A percentile compares a stretch with the other conserved stretches of the same genome.
phyloP scores from a whole-genome alignment of 192 early-diverging fungal species.

The Coemansia sp. region DNA sequence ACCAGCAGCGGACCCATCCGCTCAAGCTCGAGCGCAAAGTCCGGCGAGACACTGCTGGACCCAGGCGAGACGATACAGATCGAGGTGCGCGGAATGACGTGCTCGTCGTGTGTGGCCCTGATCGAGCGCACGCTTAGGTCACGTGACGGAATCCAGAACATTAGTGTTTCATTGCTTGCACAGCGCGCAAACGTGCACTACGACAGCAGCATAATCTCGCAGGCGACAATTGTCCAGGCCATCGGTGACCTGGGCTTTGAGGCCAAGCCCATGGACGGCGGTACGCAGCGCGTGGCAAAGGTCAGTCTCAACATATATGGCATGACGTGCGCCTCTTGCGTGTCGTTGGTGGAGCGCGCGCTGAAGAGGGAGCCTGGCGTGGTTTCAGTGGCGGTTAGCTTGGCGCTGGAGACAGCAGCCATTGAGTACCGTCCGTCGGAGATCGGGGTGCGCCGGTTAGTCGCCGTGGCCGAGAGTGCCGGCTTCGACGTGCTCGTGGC shows the following conservation, averaged over 20 bases:
- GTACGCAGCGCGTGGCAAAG: slow-evolving; percentile 43
- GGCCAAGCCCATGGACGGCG: slow-evolving; percentile 59
- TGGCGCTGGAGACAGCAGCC: slow-evolving; percentile 72
- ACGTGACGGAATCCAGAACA: slow-evolving; percentile 63
- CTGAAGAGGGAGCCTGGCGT: slow-evolving; percentile 50
- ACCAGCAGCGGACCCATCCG: neutral
- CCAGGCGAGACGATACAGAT: slow-evolving; percentile 50
- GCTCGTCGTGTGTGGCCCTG: slow-evolving; percentile 85
- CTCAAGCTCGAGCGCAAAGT: slow-evolving; percentile 37
- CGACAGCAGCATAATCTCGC: slow-evolving; percentile 53
- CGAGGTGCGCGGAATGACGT: slow-evolving; percentile 92
- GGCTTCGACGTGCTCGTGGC: slow-evolving; percentile 77
- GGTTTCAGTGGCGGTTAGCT: slow-evolving; percentile 65
- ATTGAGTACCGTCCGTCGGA: slow-evolving; percentile 67
- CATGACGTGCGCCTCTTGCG: slow-evolving; percentile 88
- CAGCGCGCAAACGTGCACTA: slow-evolving; percentile 76
- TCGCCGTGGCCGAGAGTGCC: slow-evolving; percentile 74
- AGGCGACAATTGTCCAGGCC: slow-evolving; percentile 58
- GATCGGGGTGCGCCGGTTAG: slow-evolving; percentile 76
- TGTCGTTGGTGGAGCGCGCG: slow-evolving; percentile 72
- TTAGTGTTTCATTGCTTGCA: slow-evolving; percentile 83
- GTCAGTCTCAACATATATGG: slow-evolving; percentile 85
- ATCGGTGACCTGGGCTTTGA: slow-evolving; percentile 77
- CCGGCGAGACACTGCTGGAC: slow-evolving; percentile 42
- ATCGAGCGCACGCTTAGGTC: slow-evolving; percentile 72